Percentiles rank a stretch among this genome's conserved stretches.
phyloP scores from a whole-genome alignment of 176 grass and related monocot genomes.

The Secale cereale region DNA sequence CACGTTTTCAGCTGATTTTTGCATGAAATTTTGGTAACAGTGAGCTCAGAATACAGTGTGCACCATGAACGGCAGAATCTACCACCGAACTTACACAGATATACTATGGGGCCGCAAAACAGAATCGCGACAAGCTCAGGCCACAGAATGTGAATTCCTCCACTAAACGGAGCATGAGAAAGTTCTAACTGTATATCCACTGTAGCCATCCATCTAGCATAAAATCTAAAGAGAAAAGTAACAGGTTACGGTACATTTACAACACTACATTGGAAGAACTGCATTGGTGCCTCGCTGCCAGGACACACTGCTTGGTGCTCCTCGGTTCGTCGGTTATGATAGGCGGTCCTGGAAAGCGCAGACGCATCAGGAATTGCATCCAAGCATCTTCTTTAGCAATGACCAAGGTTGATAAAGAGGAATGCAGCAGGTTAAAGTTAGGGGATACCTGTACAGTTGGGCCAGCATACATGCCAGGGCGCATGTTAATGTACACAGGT shows the following conservation, averaged over 20 bases:
- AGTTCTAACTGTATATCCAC: background rate
- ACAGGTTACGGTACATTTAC: background rate
- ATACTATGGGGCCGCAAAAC: background rate
- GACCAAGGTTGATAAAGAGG: background rate
- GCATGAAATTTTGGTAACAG: background rate
- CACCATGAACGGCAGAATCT: background rate
- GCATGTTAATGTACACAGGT: constrained; percentile 50
- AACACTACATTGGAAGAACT: background rate
- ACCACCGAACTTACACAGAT: background rate
- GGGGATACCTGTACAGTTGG: constrained; percentile 47
- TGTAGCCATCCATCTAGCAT: background rate
- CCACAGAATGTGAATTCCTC: background rate
- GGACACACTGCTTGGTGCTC: background rate
- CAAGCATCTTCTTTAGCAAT: background rate
- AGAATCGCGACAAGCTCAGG: background rate
- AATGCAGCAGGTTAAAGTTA: background rate
- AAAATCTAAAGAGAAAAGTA: background rate
- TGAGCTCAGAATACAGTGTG: background rate
- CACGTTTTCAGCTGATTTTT: background rate
- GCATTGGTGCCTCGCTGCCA: background rate
- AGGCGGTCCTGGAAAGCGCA: constrained; percentile 17
- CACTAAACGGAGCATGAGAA: background rate
- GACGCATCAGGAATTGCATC: background rate
- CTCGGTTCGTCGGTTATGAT: background rate
- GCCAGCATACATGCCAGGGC: constrained; percentile 45